Evolutionary conservation across 2,329 filamentous ascomycete genomes (phyloP).

Genomic region (Alternaria gaisen): DNA sequence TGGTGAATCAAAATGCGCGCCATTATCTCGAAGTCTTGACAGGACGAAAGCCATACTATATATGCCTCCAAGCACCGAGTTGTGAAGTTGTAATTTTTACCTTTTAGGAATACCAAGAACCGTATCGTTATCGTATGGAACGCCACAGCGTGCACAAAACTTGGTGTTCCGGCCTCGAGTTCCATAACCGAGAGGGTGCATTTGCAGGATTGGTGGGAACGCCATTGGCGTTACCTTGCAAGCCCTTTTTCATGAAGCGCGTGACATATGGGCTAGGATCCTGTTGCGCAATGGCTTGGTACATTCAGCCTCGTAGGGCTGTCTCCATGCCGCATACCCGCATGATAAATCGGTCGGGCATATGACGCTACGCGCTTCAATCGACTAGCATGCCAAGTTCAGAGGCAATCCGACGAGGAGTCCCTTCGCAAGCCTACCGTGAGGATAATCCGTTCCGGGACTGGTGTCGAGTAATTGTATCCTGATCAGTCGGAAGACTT

Average conservation of each 20-base stretch:
- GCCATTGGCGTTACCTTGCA: not conserved
- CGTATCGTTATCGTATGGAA: not conserved
- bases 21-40: not conserved
- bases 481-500: too few species aligned
- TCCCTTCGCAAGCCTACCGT: not conserved
- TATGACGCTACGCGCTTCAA: not conserved
- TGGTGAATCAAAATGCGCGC: not conserved
- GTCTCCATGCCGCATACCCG: not conserved
- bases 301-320: not conserved
- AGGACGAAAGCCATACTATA: not conserved
- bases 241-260: conserved; percentile 1
- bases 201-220: conserved; percentile 7
- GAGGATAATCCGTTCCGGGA: not conserved
- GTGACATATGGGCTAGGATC: not conserved
- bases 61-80: conserved; percentile 1
- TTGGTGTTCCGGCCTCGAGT: conserved; percentile 2
- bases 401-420: not conserved
- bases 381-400: not conserved
- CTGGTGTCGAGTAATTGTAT: not conserved
- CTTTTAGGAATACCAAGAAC: conserved; percentile 8
- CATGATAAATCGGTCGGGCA: not conserved
- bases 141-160: conserved; percentile 8
- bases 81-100: not conserved
- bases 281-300: not conserved
- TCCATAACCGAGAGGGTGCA: not conserved